These are phyloP conservation scores for Bolboschoenoplectus hybrid DNA, from an alignment of 202 grass and related monocot genomes.

Conservation along the genomic window DNA sequence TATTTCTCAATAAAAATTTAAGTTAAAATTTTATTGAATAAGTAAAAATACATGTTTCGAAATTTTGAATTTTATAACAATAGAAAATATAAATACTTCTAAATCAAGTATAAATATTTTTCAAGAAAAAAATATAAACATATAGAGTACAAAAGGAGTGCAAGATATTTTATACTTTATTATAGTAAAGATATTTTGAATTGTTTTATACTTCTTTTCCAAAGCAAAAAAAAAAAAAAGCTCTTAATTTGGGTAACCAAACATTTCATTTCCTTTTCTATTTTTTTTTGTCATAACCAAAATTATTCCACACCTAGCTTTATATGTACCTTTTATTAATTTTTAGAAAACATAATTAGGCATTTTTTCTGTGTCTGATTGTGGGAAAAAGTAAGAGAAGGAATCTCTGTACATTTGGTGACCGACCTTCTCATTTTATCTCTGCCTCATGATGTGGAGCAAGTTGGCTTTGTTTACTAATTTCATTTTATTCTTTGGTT, in stretches of 20 bases:
- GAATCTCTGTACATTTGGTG: slow-evolving; percentile 68
- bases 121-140: too few relatives aligned
- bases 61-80: too few relatives aligned
- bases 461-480: slow-evolving; percentile 48
- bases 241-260: background rate
- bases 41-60: too few relatives aligned
- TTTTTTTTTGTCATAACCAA: slow-evolving; percentile 37
- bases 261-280: background rate
- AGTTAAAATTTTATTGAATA: too few relatives aligned
- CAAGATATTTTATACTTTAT: too few relatives aligned
- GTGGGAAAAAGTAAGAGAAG: slow-evolving; percentile 48
- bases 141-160: background rate
- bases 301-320: slow-evolving; percentile 39
- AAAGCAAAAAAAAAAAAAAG: background rate
- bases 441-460: slow-evolving; percentile 42
- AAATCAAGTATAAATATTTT: too few relatives aligned
- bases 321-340: slow-evolving; percentile 44
- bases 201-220: background rate
- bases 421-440: slow-evolving; percentile 47
- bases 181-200: too few relatives aligned
- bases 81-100: too few relatives aligned
- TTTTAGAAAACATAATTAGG: slow-evolving; percentile 52
- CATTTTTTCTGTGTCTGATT: slow-evolving; percentile 42
- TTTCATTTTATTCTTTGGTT: slow-evolving; percentile 39
- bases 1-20: too few relatives aligned